phyloP scores from a whole-genome alignment of 352 stramenopile genomes.

The Phytophthora syringae region DNA sequence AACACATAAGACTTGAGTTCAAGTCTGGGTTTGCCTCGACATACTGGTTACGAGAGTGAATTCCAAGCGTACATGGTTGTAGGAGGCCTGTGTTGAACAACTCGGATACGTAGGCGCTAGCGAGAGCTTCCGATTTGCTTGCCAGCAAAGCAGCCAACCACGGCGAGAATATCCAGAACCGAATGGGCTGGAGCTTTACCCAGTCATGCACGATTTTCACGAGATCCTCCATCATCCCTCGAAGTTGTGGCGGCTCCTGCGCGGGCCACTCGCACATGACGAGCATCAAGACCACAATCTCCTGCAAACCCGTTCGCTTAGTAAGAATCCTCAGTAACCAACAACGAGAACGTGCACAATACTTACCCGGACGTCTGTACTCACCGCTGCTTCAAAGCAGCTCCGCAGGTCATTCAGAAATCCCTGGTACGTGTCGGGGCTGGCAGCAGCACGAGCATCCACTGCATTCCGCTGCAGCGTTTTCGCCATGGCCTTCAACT shows the following conservation, averaged over 20 bases:
- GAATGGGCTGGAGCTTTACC: conserved; percentile 27
- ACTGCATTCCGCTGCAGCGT: conserved; percentile 51
- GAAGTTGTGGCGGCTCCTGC: conserved; percentile 32
- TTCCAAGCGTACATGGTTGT: conserved; percentile 40
- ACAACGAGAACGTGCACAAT: neutral
- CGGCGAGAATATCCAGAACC: conserved; percentile 41
- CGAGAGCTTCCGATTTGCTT: conserved; percentile 28
- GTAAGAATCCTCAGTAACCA: neutral
- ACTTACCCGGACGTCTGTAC: conserved; percentile 37
- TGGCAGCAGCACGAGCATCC: conserved; percentile 32
- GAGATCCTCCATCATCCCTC: conserved; percentile 35
- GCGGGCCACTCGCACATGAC: conserved; percentile 42
- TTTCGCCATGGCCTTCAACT: conserved; percentile 43
- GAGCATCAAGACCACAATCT: conserved; percentile 47
- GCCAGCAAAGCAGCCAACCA: conserved; percentile 39
- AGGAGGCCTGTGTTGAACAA: conserved; percentile 46
- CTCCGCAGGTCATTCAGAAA: conserved; percentile 36
- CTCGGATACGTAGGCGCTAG: conserved; percentile 33
- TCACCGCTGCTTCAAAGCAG: conserved; percentile 28
- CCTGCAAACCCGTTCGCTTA: conserved; percentile 19
- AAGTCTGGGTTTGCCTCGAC: neutral
- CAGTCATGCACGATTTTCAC: conserved; percentile 34
- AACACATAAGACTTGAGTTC: neutral
- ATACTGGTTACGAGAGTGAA: neutral
- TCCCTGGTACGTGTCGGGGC: conserved; percentile 27